phyloP scores from a whole-genome alignment of 2,329 filamentous ascomycete species.

The Orbilia quercus region DNA sequence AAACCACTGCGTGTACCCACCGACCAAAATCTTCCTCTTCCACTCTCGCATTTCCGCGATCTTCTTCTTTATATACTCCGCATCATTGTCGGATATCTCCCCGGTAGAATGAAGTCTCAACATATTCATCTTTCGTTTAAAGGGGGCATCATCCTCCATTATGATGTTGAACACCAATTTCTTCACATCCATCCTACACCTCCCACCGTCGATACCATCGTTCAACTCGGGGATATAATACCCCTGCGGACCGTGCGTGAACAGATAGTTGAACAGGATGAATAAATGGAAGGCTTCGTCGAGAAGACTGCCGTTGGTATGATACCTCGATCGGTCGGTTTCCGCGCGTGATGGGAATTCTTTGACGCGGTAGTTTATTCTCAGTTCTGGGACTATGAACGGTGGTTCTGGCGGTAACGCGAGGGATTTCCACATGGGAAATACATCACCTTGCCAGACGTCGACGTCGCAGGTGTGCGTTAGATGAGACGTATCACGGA shows the following conservation, averaged over 20 bases:
- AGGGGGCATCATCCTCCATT: neutral
- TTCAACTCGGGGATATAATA: conserved; percentile 3
- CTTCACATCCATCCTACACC: neutral
- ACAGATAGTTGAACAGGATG: conserved; percentile 15
- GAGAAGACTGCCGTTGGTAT: neutral
- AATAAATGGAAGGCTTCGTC: conserved; percentile 2
- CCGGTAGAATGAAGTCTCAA: neutral
- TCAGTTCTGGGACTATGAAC: conserved; percentile 18
- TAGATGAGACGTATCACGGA: neutral
- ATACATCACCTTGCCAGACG: neutral
- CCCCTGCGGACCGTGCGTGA: conserved; percentile 28
- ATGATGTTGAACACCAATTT: conserved; percentile 22
- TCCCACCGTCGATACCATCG: neutral
- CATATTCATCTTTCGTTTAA: neutral
- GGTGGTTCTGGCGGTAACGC: conserved; percentile 27
- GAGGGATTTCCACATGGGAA: conserved; percentile 15
- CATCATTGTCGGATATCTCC: no score
- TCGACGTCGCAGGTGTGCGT: conserved; percentile 3
- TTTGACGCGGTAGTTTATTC: conserved; percentile 27
- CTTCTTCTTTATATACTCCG: no score
- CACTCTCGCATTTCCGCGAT: neutral
- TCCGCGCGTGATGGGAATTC: neutral
- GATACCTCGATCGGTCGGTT: neutral
- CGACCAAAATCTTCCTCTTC: neutral
- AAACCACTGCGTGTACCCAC: neutral